phyloP scores from a whole-genome alignment of 2,329 filamentous ascomycete genomes.

The Fusarium globosum region DNA sequence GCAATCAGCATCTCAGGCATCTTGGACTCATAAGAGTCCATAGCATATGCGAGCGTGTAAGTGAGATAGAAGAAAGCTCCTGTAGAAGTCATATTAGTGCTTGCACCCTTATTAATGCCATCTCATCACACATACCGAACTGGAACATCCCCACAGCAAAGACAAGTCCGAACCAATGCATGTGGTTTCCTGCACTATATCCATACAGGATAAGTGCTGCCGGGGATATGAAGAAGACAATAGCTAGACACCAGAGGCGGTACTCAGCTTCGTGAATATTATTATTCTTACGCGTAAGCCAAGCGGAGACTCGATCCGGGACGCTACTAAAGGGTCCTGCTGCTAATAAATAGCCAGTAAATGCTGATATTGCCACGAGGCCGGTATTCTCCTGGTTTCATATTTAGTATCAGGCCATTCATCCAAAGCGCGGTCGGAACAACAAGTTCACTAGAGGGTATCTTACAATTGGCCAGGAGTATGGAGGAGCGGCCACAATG shows the following conservation, averaged over 20 bases:
- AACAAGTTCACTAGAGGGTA: not conserved
- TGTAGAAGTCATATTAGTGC: not conserved
- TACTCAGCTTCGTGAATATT: not conserved
- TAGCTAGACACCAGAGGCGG: not conserved
- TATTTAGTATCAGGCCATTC: not conserved
- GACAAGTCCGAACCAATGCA: not conserved
- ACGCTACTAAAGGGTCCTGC: not conserved
- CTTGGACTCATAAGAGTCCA: not conserved
- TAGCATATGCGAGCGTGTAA: not conserved
- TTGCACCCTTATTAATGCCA: not conserved
- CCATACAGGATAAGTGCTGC: not conserved
- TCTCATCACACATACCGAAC: not conserved
- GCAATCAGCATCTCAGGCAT: conserved; percentile 3
- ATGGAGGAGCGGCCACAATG: not conserved
- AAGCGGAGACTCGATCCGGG: not conserved
- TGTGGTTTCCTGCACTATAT: not conserved
- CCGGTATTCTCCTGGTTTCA: not conserved
- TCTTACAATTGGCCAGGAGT: conserved; percentile 2
- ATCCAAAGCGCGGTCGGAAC: not conserved
- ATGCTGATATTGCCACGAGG: not conserved
- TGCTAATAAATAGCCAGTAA: not conserved
- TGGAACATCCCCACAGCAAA: not conserved
- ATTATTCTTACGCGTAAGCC: not conserved
- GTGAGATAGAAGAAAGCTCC: not conserved
- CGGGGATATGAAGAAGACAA: not conserved